These are phyloP conservation scores for Chlorella sp. DNA, from an alignment of 139 green algal genomes.

Conservation along the genomic window DNA sequence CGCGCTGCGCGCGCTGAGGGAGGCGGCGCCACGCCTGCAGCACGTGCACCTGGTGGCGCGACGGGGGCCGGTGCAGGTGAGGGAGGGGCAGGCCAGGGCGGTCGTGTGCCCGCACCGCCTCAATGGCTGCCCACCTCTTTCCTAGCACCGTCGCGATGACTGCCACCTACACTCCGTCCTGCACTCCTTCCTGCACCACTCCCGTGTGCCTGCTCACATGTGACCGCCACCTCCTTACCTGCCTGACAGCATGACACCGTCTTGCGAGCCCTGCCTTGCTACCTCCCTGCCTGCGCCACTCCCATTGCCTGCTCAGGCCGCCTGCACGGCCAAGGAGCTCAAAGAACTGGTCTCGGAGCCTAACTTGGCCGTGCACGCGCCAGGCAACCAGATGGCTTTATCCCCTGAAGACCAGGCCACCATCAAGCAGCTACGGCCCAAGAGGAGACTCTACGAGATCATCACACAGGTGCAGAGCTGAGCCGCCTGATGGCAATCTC, in stretches of 20 bases:
- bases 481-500: too few relatives aligned
- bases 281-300: too few relatives aligned
- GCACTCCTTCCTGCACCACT: too few relatives aligned
- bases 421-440: constrained; percentile 52
- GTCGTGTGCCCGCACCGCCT: too few relatives aligned
- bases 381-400: constrained; percentile 23
- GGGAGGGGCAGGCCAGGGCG: not conserved
- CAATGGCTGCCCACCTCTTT: too few relatives aligned
- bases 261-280: too few relatives aligned
- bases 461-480: constrained; percentile 31
- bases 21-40: constrained; percentile 21
- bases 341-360: constrained; percentile 76
- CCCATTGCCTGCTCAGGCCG: constrained; percentile 61
- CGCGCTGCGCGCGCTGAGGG: constrained; percentile 56
- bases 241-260: too few relatives aligned
- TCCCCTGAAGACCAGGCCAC: constrained; percentile 38
- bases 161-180: too few relatives aligned
- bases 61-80: constrained; percentile 76
- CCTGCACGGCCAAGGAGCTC: constrained; percentile 95
- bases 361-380: constrained; percentile 30
- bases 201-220: too few relatives aligned
- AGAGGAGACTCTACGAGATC: constrained; percentile 57
- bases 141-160: too few relatives aligned
- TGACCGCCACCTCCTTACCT: too few relatives aligned
- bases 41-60: constrained; percentile 79